Evolutionary conservation across 306 rosid species (phyloP).

Genomic region (Ziziphus jujuba): DNA sequence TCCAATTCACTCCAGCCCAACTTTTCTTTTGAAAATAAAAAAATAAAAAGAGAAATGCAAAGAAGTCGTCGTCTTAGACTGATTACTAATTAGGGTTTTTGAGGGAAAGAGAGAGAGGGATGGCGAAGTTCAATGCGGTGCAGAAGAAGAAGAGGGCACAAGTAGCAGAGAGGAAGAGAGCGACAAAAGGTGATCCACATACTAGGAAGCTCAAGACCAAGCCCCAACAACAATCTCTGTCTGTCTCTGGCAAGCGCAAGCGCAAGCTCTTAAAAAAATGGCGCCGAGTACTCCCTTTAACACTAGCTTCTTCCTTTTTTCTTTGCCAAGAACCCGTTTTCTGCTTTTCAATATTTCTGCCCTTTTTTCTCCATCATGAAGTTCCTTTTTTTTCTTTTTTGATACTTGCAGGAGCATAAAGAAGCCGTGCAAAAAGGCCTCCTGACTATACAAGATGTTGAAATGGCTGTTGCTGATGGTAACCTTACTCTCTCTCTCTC

Average conservation of each 20-base stretch:
- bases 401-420: conserved; percentile 60
- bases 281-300: conserved; percentile 55
- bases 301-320: background rate
- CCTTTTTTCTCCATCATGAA: background rate
- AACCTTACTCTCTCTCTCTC: background rate
- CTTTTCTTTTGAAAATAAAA: background rate
- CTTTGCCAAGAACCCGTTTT: background rate
- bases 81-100: background rate
- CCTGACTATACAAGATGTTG: conserved; percentile 73
- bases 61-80: background rate
- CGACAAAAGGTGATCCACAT: conserved; percentile 64
- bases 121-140: conserved; percentile 93
- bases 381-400: background rate
- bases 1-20: background rate
- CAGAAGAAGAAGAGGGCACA: conserved; percentile 79
- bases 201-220: conserved; percentile 65
- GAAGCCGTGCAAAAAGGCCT: conserved; percentile 66
- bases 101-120: conserved; percentile 1
- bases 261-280: conserved; percentile 82
- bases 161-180: conserved; percentile 64
- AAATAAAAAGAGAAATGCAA: background rate
- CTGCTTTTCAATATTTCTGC: background rate
- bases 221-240: conserved; percentile 36
- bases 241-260: conserved; percentile 86
- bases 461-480: conserved; percentile 88